Conservation (phyloP, 495 filamentous ascomycete species). For the Xylaria acuta region DNA sequence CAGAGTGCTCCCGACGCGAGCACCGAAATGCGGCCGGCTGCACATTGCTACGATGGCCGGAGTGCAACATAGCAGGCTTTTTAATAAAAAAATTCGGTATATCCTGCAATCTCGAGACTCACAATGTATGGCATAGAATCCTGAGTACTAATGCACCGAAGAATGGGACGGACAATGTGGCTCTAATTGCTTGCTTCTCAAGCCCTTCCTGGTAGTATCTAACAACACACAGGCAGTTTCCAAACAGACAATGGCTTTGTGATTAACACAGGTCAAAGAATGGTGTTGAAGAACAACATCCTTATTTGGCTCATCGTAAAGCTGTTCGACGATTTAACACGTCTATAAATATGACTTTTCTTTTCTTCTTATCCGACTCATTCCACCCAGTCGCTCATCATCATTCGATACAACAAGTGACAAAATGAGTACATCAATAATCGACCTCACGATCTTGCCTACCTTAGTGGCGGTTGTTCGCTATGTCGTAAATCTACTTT, state of each 20-base stretch:
- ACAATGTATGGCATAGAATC: background rate
- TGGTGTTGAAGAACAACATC: background rate
- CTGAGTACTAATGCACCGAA: background rate
- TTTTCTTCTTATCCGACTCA: background rate
- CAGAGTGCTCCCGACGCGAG: background rate
- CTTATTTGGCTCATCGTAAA: background rate
- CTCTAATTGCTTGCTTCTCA: background rate
- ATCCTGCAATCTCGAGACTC: background rate
- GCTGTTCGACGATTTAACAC: background rate
- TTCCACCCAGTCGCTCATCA: background rate
- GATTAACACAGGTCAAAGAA: background rate
- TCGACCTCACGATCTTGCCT: background rate
- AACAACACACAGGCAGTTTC: background rate
- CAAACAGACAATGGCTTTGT: background rate
- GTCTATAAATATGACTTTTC: background rate
- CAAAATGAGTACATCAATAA: background rate
- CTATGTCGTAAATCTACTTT: background rate
- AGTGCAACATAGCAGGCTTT: background rate
- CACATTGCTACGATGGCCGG: background rate
- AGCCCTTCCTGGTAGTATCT: background rate
- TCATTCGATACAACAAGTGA: background rate
- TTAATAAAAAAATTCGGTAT: background rate
- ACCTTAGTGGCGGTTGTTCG: background rate
- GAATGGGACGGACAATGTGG: background rate
- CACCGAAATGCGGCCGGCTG: background rate